These are phyloP conservation scores for Fusarium lyarnte DNA, from an alignment of 2,329 filamentous ascomycete genomes.

Conservation along the genomic window DNA sequence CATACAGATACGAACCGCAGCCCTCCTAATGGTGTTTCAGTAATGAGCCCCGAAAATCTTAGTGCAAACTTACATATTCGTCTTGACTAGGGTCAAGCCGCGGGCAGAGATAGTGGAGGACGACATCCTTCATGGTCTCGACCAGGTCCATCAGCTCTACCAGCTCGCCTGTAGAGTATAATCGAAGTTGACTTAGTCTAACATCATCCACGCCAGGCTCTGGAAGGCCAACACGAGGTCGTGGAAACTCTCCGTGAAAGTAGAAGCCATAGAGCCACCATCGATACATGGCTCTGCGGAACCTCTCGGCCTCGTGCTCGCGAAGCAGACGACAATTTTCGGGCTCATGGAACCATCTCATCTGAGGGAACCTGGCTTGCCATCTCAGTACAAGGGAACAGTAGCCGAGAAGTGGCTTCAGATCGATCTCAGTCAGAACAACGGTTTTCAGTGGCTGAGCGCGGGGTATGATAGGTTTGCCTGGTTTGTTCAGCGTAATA, in stretches of 20 bases:
- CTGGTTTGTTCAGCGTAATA: conserved; percentile 33
- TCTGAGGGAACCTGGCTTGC: conserved; percentile 54
- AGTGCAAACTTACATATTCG: conserved; percentile 45
- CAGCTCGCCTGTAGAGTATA: conserved; percentile 55
- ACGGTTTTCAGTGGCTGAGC: conserved; percentile 35
- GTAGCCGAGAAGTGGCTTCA: conserved; percentile 47
- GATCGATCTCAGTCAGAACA: conserved; percentile 47
- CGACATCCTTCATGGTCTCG: conserved; percentile 55
- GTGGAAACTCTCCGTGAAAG: conserved; percentile 58
- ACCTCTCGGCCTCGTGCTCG: conserved; percentile 54
- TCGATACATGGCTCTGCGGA: conserved; percentile 60
- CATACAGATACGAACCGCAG: conserved; percentile 35
- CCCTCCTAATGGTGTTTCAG: conserved; percentile 29
- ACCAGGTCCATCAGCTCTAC: conserved; percentile 58
- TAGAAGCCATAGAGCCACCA: conserved; percentile 66
- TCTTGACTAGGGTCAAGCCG: conserved; percentile 51
- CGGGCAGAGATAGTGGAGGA: conserved; percentile 58
- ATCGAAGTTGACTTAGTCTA: conserved; percentile 55
- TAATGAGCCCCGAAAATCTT: not conserved
- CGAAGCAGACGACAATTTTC: conserved; percentile 57
- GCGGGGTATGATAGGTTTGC: conserved; percentile 17
- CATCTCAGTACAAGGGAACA: conserved; percentile 52
- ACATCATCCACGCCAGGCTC: conserved; percentile 53
- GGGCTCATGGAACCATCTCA: conserved; percentile 58
- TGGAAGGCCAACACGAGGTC: conserved; percentile 50